These are phyloP conservation scores for Metahyphopichia silvanorum DNA, from an alignment of 805 yeast genomes.

Conservation along the genomic window DNA sequence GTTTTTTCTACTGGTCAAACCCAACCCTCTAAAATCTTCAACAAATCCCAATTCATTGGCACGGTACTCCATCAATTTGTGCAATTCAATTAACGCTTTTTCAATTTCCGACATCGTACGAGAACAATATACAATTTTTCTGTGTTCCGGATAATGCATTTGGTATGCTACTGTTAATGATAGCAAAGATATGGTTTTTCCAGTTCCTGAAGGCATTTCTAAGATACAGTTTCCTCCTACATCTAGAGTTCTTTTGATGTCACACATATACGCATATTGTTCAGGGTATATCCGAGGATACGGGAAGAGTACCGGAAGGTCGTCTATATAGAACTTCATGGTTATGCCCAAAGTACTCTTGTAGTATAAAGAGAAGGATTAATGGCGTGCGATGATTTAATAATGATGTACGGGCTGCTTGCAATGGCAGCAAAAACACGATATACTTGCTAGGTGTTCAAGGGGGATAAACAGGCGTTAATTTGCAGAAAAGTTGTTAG, in stretches of 20 bases:
- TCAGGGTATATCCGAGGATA: conserved; percentile 97
- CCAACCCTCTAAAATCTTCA: conserved; percentile 92
- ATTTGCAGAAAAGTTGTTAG: too few relatives aligned
- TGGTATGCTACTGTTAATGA: conserved; percentile 95
- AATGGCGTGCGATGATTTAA: too few relatives aligned
- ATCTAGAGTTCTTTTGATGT: conserved; percentile 87
- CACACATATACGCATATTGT: conserved; percentile 97
- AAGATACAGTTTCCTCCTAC: conserved; percentile 95
- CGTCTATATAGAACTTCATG: conserved; percentile 87
- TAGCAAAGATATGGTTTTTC: conserved; percentile 89
- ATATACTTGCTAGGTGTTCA: too few relatives aligned
- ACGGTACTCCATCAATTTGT: conserved; percentile 83
- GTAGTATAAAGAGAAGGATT: too few relatives aligned
- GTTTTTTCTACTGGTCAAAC: conserved; percentile 91
- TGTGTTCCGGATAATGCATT: conserved; percentile 88
- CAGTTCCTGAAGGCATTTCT: conserved; percentile 99
- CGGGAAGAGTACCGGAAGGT: conserved; percentile 92
- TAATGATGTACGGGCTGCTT: too few relatives aligned
- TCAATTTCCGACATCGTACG: conserved; percentile 99
- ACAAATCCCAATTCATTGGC: conserved; percentile 76
- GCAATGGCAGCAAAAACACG: too few relatives aligned
- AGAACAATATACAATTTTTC: conserved; percentile 94
- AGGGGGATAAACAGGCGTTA: too few relatives aligned
- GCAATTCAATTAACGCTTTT: conserved; percentile 90
- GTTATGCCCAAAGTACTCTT: neutral